Conservation (phyloP, 1,284 basidiomycete species). For the Marasmius sp. region DNA sequence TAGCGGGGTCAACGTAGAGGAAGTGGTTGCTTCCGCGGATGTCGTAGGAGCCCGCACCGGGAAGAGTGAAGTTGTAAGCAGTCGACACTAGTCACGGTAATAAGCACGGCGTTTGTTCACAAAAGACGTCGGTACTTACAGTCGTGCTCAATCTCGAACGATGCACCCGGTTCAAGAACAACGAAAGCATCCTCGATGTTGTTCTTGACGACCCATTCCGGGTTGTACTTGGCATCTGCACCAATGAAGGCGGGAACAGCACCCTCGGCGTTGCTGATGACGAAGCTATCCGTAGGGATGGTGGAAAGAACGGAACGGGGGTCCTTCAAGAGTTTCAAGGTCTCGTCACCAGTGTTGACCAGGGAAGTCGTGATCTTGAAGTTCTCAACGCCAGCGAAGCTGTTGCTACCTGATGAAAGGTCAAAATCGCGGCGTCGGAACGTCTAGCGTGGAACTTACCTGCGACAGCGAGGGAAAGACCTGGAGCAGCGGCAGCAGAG, state of each 20-base stretch:
- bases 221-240: constrained; percentile 36
- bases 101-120: neutral
- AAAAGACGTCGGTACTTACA: constrained; percentile 27
- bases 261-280: constrained; percentile 35
- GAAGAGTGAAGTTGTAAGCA: constrained; percentile 46
- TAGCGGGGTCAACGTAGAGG: constrained; percentile 35
- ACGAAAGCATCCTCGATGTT: constrained; percentile 29
- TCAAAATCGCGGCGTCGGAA: neutral
- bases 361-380: constrained; percentile 41
- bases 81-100: constrained; percentile 34
- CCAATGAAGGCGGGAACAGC: constrained; percentile 39
- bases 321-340: constrained; percentile 46
- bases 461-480: constrained; percentile 27
- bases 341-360: constrained; percentile 47
- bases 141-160: constrained; percentile 40
- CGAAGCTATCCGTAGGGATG: constrained; percentile 43
- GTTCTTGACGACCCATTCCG: constrained; percentile 23
- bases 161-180: constrained; percentile 42
- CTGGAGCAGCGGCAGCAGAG: constrained; percentile 29
- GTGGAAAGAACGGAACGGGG: constrained; percentile 39
- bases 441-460: constrained; percentile 1
- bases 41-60: constrained; percentile 40
- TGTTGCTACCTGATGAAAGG: constrained; percentile 28
- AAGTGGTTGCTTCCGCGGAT: constrained; percentile 43
- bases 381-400: constrained; percentile 38